These are phyloP conservation scores for Gyromitra esculenta DNA, from an alignment of 2,329 filamentous ascomycete species.

Conservation along the genomic window DNA sequence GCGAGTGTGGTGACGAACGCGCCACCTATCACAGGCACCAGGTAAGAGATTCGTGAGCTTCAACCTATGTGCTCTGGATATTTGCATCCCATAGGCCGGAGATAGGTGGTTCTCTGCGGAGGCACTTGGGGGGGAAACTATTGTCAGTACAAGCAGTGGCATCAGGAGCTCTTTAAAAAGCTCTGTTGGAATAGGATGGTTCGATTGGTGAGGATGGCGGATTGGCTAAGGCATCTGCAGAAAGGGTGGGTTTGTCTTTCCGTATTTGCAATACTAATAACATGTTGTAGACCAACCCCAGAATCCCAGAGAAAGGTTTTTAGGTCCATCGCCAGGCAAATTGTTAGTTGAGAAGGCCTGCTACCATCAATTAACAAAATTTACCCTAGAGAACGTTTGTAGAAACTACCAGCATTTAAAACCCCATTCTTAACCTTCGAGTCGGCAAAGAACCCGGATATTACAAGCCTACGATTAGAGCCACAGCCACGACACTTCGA, in stretches of 20 bases:
- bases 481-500: slow-evolving; percentile 15
- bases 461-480: slow-evolving; percentile 67
- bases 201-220: slow-evolving; percentile 61
- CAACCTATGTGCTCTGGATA: background rate
- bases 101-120: slow-evolving; percentile 58
- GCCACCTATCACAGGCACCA: slow-evolving; percentile 11
- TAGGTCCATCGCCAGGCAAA: slow-evolving; percentile 71
- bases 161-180: slow-evolving; percentile 61
- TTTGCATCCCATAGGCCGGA: slow-evolving; percentile 18
- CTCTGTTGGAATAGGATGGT: slow-evolving; percentile 61
- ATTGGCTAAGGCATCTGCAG: slow-evolving; percentile 58
- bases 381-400: slow-evolving; percentile 55
- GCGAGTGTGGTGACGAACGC: slow-evolving; percentile 2
- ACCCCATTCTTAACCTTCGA: slow-evolving; percentile 65
- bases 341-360: slow-evolving; percentile 71
- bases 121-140: slow-evolving; percentile 59
- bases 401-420: slow-evolving; percentile 72
- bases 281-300: slow-evolving; percentile 64
- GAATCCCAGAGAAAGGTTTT: slow-evolving; percentile 69
- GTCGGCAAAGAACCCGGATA: slow-evolving; percentile 71
- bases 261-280: slow-evolving; percentile 46
- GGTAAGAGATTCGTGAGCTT: slow-evolving; percentile 1
- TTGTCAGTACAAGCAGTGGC: slow-evolving; percentile 59
- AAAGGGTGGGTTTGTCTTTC: slow-evolving; percentile 54
- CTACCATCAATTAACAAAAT: slow-evolving; percentile 64